Conservation (phyloP, 2,329 filamentous ascomycete genomes). For the Nemania serpens region DNA sequence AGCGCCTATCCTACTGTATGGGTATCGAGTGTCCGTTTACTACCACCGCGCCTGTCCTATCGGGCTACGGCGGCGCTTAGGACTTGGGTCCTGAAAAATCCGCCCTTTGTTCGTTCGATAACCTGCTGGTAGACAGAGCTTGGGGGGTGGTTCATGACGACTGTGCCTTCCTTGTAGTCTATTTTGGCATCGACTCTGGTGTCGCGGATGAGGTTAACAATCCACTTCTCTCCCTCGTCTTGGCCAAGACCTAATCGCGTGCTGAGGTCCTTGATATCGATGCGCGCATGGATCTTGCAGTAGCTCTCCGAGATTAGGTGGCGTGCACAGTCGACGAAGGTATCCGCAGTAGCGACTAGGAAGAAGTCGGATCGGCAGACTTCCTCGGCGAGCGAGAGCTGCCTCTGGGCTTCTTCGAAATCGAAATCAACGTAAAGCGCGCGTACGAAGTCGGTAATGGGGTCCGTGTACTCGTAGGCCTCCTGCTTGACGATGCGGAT, state of each 20-base stretch:
- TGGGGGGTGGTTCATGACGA: constrained; percentile 98
- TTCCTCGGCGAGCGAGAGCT: constrained; percentile 84
- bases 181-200: constrained; percentile 98
- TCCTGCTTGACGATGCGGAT: constrained; percentile 96
- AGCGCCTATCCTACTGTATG: constrained; percentile 27
- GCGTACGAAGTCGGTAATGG: constrained; percentile 94
- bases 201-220: constrained; percentile 98
- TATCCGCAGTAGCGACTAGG: constrained; percentile 80
- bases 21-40: constrained; percentile 29
- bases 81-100: constrained; percentile 97
- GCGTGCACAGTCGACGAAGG: constrained; percentile 90
- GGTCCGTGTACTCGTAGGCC: constrained; percentile 95
- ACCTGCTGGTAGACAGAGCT: constrained; percentile 99
- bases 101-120: constrained; percentile 98
- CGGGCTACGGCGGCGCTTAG: constrained; percentile 70
- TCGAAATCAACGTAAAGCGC: constrained; percentile 95
- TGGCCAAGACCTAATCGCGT: constrained; percentile 87
- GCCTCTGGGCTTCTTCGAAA: constrained; percentile 93
- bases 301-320: constrained; percentile 98
- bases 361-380: constrained; percentile 96
- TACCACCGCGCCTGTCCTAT: constrained; percentile 40
- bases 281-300: constrained; percentile 99
- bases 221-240: constrained; percentile 99
- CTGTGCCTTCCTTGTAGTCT: constrained; percentile 97
- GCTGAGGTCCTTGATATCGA: constrained; percentile 96